These are phyloP conservation scores for Penicillium cosmopolitanum DNA, from an alignment of 495 filamentous ascomycete genomes.

Conservation along the genomic window DNA sequence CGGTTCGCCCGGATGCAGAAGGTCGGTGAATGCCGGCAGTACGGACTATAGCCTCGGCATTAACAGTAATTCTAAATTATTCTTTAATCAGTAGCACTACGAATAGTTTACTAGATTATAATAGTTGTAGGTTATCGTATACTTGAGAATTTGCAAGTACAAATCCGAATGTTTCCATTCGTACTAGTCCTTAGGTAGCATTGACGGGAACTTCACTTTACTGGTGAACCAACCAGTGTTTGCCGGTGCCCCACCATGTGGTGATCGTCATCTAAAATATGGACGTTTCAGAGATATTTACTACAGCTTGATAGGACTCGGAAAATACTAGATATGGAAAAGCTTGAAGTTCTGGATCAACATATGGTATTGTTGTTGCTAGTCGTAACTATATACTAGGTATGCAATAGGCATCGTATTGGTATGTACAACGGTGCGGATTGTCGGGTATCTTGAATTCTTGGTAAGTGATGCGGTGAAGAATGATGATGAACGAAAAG, in stretches of 20 bases:
- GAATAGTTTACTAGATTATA: too few relatives aligned
- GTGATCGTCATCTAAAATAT: too few relatives aligned
- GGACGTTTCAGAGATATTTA: too few relatives aligned
- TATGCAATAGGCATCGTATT: background rate
- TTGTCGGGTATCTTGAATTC: background rate
- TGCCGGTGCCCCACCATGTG: too few relatives aligned
- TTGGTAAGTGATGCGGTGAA: slow-evolving; percentile 3
- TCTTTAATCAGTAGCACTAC: too few relatives aligned
- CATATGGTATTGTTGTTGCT: background rate
- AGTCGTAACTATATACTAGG: background rate
- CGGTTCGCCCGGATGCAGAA: background rate
- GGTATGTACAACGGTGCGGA: slow-evolving; percentile 2
- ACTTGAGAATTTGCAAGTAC: background rate
- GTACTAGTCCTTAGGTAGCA: too few relatives aligned
- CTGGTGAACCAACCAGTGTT: too few relatives aligned
- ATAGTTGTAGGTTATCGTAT: too few relatives aligned
- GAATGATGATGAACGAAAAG: background rate
- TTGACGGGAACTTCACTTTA: too few relatives aligned
- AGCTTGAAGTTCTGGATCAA: background rate
- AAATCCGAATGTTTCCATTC: background rate
- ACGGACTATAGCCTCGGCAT: background rate
- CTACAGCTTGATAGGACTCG: too few relatives aligned
- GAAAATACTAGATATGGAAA: background rate
- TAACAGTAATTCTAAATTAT: background rate
- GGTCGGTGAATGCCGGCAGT: background rate